Evolutionary conservation across 2,329 filamentous ascomycete genomes (phyloP), one percentile per base, ranked within the genome.

Genomic region (Sporothrix sp.): DNA sequence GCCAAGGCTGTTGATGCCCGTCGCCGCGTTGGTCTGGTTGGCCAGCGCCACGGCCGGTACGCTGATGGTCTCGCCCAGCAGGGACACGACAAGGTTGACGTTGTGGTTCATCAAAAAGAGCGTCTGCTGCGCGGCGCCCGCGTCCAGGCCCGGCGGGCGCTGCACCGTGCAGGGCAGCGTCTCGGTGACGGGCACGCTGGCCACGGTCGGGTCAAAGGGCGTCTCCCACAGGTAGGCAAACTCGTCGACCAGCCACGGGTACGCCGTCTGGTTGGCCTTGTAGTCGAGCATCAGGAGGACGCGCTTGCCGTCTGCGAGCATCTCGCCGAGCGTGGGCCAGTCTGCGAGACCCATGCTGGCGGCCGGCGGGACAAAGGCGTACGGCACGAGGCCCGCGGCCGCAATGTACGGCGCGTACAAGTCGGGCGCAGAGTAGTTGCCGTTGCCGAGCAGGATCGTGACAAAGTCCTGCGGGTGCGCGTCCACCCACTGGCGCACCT

Each of bases 191-290:
- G 66, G 14, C 13, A 23, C 28, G 6, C 40, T 16, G 9, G 39
- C 10, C 4, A 40, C 30, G 7, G 23, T 21, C 18, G 80, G 88
- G 48, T 88, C 86, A 63, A 95, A 96, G 0, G 87, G 86, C 1
- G 89, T 91, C 69, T 96, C 87, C 86, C 87, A 95, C 68, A 94
- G 77, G 62, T 95, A 85, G 6, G 78, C 78, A 69, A 95, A 96
- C 66, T 96, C 76, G 64, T 95, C 87, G 36, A 95, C 73, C 37
- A 95, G 76, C 79, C 87, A 96, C 0, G 90, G 88, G 16, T 87
- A 83, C 18, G 75, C 73, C 1, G 73, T 78, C 66, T 94, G 85
- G 64, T 95, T 82, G 57, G 88, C 86, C 57, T 83, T 72, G 70
- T 94, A 94, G 68, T 94, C 88, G 68, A 94, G 76, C 67, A 93